Evolutionary conservation across 2,329 filamentous ascomycete species (phyloP).

Genomic region (Claviceps sp.): DNA sequence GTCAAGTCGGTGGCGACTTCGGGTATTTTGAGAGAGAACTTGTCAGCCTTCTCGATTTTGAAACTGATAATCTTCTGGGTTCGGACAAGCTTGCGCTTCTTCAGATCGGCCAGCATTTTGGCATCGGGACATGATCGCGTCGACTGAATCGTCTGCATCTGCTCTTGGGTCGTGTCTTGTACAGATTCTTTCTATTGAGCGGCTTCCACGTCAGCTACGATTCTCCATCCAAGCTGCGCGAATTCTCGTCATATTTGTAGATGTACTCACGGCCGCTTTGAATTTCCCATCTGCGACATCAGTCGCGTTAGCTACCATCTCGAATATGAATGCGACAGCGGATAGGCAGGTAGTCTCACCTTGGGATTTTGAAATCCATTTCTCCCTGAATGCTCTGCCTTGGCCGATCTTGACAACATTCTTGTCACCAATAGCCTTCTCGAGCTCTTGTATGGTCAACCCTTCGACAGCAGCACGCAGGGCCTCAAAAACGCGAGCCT

Average conservation of each 20-base stretch:
- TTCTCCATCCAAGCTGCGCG: no score
- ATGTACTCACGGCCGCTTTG: conserved; percentile 6
- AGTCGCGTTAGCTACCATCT: conserved; percentile 1
- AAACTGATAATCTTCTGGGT: conserved; percentile 78
- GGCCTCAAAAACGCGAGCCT: conserved; percentile 69
- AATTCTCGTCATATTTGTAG: background rate
- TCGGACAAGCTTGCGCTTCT: conserved; percentile 81
- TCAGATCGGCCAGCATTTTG: conserved; percentile 68
- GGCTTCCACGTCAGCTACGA: background rate
- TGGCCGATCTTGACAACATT: conserved; percentile 71
- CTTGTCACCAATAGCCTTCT: conserved; percentile 57
- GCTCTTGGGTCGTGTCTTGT: conserved; percentile 62
- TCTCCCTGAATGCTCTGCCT: conserved; percentile 81
- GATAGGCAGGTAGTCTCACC: conserved; percentile 20
- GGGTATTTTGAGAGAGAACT: conserved; percentile 76
- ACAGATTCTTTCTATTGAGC: conserved; percentile 51
- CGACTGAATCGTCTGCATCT: conserved; percentile 59
- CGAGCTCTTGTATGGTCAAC: conserved; percentile 63
- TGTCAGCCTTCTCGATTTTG: conserved; percentile 69
- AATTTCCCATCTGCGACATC: conserved; percentile 6
- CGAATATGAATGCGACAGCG: background rate
- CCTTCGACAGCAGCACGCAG: conserved; percentile 61
- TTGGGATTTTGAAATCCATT: conserved; percentile 54
- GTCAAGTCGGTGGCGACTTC: conserved; percentile 95
- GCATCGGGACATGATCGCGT: conserved; percentile 53